Base-by-base conservation (phyloP, 2,329 filamentous ascomycete species). In the Scleromitrula shiraiana region DNA sequence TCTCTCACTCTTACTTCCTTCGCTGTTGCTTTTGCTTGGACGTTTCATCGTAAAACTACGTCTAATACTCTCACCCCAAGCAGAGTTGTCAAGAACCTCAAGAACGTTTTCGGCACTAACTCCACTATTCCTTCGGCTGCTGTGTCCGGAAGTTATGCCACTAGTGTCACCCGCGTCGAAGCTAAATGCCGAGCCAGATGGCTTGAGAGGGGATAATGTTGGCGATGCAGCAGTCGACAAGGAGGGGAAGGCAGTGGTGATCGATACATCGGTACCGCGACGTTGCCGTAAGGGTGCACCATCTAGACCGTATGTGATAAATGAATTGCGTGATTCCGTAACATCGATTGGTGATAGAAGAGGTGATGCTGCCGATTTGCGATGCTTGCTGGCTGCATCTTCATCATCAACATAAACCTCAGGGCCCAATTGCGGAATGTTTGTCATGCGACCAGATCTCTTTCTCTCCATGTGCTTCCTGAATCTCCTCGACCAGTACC, bases 31-130 rank as follows among this genome's bases (percentile, higher is more conserved):
- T 32, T 32, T 32, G 14, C 49, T 52, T 43, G 69, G 65, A 53
- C 77, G 71, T 59, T 73, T 73, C 60, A 73, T 76, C 45, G 89
- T 95, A 58, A 93, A 88, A 68, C 88, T 95, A 53, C 88, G 77
- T 54, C 89, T 76, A 55, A 96, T 89, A 71, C 87, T 95, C 68
- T 95, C 88, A 43, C 91, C 87, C 91, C 91, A 97, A 14, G 86
- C 83, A 15, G 88, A 93, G 61, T 91, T 86, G 60, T 93, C 88
- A 46, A 97, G 75, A 62, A 93, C 85, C 56, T 89, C 82, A 65
- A 90, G 79, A 56, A 94, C 85, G 59, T 89, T 84, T 40, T 82
- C 78, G 41, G 83, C 82, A 60, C 80, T 88, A 49, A 90, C 82
- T 5, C 75, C 73, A 65, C 84, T 89, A 46, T 77, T 79, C 20